Percentiles rank a stretch among this genome's conserved stretches.
These are phyloP conservation scores for Tuctoria greenei DNA, from an alignment of 176 grass and related monocot genomes.

Conservation along the genomic window DNA sequence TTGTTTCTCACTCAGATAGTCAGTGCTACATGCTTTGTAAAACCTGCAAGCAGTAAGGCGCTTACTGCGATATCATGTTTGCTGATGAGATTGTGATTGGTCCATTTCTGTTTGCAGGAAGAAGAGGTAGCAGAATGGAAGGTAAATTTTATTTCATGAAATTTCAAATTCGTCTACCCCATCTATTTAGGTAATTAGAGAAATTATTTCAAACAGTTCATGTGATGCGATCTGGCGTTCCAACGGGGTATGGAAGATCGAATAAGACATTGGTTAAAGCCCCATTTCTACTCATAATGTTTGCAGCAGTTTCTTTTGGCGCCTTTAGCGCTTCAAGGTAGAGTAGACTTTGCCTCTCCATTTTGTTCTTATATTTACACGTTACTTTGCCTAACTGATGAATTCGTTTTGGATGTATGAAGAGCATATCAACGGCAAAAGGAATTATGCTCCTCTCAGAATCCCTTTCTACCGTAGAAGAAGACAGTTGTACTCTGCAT, in stretches of 20 bases:
- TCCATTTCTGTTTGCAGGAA: conserved; percentile 33
- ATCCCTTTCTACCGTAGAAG: conserved; percentile 66
- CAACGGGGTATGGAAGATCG: conserved; percentile 39
- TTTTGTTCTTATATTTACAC: not conserved
- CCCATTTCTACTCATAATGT: conserved; percentile 71
- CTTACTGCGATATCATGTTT: not conserved
- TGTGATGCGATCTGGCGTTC: conserved; percentile 63
- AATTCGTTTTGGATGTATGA: conserved; percentile 38
- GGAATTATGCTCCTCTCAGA: conserved; percentile 64
- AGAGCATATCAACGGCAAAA: conserved; percentile 73
- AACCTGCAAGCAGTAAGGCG: not conserved
- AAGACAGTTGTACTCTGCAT: not conserved
- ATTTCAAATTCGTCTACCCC: not conserved
- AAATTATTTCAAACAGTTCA: conserved; percentile 40
- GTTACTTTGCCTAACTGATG: not conserved
- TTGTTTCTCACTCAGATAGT: not conserved
- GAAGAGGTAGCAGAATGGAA: conserved; percentile 52
- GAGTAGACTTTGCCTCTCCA: not conserved
- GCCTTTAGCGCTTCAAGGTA: conserved; percentile 71
- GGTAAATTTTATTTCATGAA: conserved; percentile 29
- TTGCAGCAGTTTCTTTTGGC: conserved; percentile 68
- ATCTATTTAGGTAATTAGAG: conserved; percentile 2
- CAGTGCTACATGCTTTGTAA: not conserved
- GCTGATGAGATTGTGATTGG: not conserved
- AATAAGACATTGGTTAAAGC: conserved; percentile 57